Evolutionary conservation across 208 protist genomes (phyloP).

Genomic region (Zelonia costaricensis): DNA sequence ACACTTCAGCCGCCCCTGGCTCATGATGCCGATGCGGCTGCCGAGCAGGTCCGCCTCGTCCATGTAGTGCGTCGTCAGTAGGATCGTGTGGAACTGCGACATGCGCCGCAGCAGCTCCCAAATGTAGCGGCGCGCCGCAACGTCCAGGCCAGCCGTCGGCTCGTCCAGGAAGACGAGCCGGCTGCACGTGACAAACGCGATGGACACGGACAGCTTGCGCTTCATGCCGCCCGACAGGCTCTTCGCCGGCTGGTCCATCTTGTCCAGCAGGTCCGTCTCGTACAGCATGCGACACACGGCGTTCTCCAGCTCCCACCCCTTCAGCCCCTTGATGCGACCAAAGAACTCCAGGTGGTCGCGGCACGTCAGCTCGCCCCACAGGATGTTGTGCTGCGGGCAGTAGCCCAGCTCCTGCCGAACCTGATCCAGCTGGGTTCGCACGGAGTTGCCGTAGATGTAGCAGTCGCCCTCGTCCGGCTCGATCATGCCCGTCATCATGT

Average conservation of each 20-base stretch:
- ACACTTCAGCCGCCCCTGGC: constrained; percentile 50
- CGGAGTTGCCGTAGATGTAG: constrained; percentile 61
- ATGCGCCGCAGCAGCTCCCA: constrained; percentile 68
- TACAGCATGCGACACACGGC: constrained; percentile 45
- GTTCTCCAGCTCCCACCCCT: constrained; percentile 30
- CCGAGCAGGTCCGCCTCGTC: constrained; percentile 97
- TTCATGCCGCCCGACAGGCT: constrained; percentile 83
- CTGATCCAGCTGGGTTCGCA: constrained; percentile 43
- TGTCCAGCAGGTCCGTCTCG: constrained; percentile 61
- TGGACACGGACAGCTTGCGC: constrained; percentile 78
- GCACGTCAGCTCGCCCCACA: constrained; percentile 80
- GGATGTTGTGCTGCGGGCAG: constrained; percentile 52
- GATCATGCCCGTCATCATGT: constrained; percentile 78
- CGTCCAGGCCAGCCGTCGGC: constrained; percentile 89
- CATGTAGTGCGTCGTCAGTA: constrained; percentile 95
- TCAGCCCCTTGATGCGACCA: constrained; percentile 83
- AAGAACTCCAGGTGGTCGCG: constrained; percentile 92
- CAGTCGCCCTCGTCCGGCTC: constrained; percentile 63
- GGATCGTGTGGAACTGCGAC: constrained; percentile 40
- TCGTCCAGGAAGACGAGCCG: constrained; percentile 86
- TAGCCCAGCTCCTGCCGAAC: constrained; percentile 77
- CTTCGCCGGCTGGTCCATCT: constrained; percentile 29
- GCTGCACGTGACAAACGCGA: constrained; percentile 81
- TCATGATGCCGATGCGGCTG: constrained; percentile 92
- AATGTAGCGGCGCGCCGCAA: constrained; percentile 56